Percentiles rank a stretch among this genome's conserved stretches.
Evolutionary conservation across 441 rosid species (phyloP).

Genomic region (Croton setiger): DNA sequence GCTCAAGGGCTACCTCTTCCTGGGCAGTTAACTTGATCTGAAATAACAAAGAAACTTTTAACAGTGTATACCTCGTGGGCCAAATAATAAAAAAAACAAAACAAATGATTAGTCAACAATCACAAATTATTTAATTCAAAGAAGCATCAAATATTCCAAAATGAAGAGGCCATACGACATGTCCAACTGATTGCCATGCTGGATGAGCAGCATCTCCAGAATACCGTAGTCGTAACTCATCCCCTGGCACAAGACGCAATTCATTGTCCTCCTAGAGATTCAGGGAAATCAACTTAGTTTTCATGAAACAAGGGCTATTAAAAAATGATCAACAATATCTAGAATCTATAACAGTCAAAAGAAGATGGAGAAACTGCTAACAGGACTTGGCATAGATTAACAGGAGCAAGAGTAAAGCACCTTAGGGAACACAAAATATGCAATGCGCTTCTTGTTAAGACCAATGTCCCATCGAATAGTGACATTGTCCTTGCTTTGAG

Average conservation of each 20-base stretch:
- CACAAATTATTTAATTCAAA: slow-evolving; percentile 5
- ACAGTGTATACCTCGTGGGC: neutral
- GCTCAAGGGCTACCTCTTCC: slow-evolving; percentile 99
- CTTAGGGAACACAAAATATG: slow-evolving; percentile 97
- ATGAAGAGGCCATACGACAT: slow-evolving; percentile 64
- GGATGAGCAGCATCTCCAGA: slow-evolving; percentile 98
- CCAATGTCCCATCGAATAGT: slow-evolving; percentile 99
- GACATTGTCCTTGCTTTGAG: slow-evolving; percentile 98
- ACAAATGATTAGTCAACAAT: neutral
- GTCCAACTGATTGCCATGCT: slow-evolving; percentile 99
- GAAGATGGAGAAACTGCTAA: neutral
- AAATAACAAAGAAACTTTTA: slow-evolving; percentile 17
- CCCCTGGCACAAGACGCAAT: slow-evolving; percentile 94
- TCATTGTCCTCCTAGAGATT: slow-evolving; percentile 89
- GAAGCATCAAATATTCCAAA: slow-evolving; percentile 12
- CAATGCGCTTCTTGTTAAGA: slow-evolving; percentile 94
- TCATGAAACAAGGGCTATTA: slow-evolving; percentile 6
- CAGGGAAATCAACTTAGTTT: slow-evolving; percentile 24
- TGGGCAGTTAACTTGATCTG: slow-evolving; percentile 97
- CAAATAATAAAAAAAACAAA: neutral
- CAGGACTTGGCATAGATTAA: neutral
- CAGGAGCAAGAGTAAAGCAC: slow-evolving; percentile 34
- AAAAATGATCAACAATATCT: slow-evolving; percentile 3
- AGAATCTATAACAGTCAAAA: neutral
- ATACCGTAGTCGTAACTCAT: slow-evolving; percentile 91